Percentiles rank a stretch among this genome's conserved stretches.
Conservation (phyloP, 768 basidiomycete species). For the Phylloporus rhodoxanthus region DNA sequence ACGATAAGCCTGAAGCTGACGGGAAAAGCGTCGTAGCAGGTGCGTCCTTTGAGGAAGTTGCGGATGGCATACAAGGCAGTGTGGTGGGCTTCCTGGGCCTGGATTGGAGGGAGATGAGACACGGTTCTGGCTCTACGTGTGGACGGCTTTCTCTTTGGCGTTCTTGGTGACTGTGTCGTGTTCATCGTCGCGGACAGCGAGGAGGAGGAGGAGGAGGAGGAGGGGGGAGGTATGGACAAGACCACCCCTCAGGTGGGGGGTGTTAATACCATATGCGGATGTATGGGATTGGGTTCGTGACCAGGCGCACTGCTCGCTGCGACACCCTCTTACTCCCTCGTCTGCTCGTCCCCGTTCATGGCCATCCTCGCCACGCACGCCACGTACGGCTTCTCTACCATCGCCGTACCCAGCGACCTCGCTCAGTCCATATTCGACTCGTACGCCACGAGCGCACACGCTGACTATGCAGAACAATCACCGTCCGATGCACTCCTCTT, state of each 20-base stretch:
- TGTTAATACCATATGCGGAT: constrained; percentile 11
- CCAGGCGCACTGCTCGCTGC: background rate
- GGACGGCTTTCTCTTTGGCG: constrained; percentile 50
- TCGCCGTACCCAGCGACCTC: constrained; percentile 3
- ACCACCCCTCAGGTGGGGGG: constrained; percentile 14
- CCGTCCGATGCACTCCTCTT: constrained; percentile 68
- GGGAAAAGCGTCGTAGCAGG: constrained; percentile 94
- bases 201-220: constrained; percentile 4
- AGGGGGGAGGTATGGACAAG: background rate
- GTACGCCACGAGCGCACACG: background rate
- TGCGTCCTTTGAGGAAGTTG: constrained; percentile 75
- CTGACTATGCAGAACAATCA: constrained; percentile 21
- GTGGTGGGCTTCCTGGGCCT: constrained; percentile 60
- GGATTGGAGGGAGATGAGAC: constrained; percentile 52
- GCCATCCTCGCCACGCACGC: constrained; percentile 1
- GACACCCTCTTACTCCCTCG: background rate
- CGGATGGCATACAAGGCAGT: constrained; percentile 67
- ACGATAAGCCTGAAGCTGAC: constrained; percentile 96
- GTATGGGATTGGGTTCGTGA: constrained; percentile 13
- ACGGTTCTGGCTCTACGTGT: constrained; percentile 47
- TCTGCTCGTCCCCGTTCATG: constrained; percentile 1
- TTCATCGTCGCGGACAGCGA: constrained; percentile 31
- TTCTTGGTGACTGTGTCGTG: constrained; percentile 43
- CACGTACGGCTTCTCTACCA: constrained; percentile 4
- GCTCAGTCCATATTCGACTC: constrained; percentile 2